Base-by-base conservation (phyloP, 305 asterid species). In the Fraxinus xanthoxyloides region DNA sequence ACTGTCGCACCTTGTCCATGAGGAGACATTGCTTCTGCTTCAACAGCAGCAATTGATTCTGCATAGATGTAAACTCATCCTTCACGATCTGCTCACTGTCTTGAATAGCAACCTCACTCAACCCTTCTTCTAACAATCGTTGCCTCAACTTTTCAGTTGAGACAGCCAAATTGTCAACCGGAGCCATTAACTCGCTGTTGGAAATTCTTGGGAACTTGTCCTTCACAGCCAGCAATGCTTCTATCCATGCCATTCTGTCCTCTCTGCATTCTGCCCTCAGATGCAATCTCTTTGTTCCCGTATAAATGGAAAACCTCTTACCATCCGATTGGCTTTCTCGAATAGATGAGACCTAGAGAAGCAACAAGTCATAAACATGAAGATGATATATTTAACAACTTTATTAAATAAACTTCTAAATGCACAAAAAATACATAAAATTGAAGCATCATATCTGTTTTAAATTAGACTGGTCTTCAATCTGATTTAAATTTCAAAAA, bases 241-340 rank as follows among this genome's bases (percentile, higher is more conserved):
- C 98, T 89, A 93, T 82, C 99, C 99, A 96, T 74, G 97, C 87
- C 13, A 83, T 38, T 80, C 93, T 32, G 99, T 96, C 90, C 94
- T 92, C 59, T 48, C 21, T 48, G 21, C 59, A 48, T 5, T 48
- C 59, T 13, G 59, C 59, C 59, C 1, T 48, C 80, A 96, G 86
- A 84, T 93, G 99, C 84, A 96, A 91, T 87, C 92, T 93, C 91
- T 92, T 96, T n/a, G 99, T 96, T 79, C 99, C 99, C 72, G 99
- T 94, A 75, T 91, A 93, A 74, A 96, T 90, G 67, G 98, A 94
- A 90, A 94, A 96, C 84, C 97, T 94, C 87, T 89, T 92, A 83
- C 93, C 99, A 84, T 96, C 99, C 63, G 99, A 93, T 83, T 91
- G 87, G 84, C 97, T 93, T 90, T 92, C 99, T 30, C 97, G 87